Percentiles rank a stretch among this genome's conserved stretches.
These are phyloP conservation scores for Collybia sordida DNA, from an alignment of 768 basidiomycete species.

Conservation along the genomic window DNA sequence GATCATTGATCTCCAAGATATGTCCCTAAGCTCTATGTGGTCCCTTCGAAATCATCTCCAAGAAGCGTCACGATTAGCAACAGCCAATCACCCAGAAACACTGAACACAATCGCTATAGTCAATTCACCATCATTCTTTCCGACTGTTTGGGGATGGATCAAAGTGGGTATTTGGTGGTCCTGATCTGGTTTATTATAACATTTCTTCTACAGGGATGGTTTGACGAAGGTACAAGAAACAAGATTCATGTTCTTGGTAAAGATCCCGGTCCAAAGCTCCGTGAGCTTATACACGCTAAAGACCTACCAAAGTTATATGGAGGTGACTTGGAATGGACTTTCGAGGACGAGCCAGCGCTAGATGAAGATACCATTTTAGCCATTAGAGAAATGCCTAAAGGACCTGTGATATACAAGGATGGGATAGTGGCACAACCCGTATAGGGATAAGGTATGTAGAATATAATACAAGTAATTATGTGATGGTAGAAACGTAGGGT, in stretches of 20 bases:
- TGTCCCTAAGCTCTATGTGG: constrained; percentile 69
- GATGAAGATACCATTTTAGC: constrained; percentile 52
- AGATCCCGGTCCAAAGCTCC: constrained; percentile 52
- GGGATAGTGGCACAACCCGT: constrained; percentile 34
- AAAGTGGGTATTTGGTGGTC: constrained; percentile 54
- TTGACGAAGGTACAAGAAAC: constrained; percentile 73
- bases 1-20: constrained; percentile 71
- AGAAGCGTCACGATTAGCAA: constrained; percentile 71
- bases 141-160: constrained; percentile 83
- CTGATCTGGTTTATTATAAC: too few species aligned
- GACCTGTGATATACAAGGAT: constrained; percentile 50
- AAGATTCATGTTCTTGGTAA: constrained; percentile 77
- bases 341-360: constrained; percentile 62
- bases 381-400: constrained; percentile 54
- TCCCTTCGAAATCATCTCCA: constrained; percentile 68
- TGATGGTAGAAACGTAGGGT: too few species aligned
- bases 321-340: constrained; percentile 71
- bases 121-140: constrained; percentile 82
- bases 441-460: not conserved
- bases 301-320: constrained; percentile 72
- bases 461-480: too few species aligned
- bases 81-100: constrained; percentile 83
- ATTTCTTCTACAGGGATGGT: constrained; percentile 53
- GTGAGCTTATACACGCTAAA: constrained; percentile 40
- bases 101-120: constrained; percentile 66